These are phyloP conservation scores for Tuber magnatum DNA, from an alignment of 495 filamentous ascomycete species.

Conservation along the genomic window DNA sequence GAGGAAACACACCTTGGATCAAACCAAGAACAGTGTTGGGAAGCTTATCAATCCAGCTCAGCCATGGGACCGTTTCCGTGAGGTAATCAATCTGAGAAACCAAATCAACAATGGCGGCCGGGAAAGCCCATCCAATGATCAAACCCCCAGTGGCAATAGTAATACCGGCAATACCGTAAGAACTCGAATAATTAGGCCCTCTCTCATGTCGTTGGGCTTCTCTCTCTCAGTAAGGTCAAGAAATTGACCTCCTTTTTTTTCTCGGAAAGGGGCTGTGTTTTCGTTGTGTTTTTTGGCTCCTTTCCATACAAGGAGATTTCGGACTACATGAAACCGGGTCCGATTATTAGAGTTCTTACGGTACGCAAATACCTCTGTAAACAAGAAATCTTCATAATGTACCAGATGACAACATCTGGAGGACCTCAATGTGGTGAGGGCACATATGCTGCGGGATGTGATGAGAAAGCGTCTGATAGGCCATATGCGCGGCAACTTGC, in stretches of 20 bases:
- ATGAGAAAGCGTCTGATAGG: slow-evolving; percentile 84
- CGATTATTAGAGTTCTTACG: too few species aligned
- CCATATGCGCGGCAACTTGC: slow-evolving; percentile 96
- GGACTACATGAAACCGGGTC: too few species aligned
- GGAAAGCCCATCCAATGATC: slow-evolving; percentile 84
- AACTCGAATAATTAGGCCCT: too few species aligned
- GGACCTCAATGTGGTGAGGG: slow-evolving; percentile 84
- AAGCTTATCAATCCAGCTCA: slow-evolving; percentile 59
- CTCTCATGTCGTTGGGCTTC: too few species aligned
- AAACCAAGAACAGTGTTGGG: slow-evolving; percentile 61
- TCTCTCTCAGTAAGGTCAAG: too few species aligned
- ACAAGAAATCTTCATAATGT: slow-evolving; percentile 96
- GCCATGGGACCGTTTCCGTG: slow-evolving; percentile 56
- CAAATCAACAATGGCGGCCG: slow-evolving; percentile 77
- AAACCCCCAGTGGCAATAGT: slow-evolving; percentile 62
- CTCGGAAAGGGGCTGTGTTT: too few species aligned
- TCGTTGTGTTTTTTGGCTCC: too few species aligned
- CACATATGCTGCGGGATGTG: slow-evolving; percentile 92
- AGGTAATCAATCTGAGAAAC: slow-evolving; percentile 69
- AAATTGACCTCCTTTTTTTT: too few species aligned
- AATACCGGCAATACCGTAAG: slow-evolving; percentile 59
- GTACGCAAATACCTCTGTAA: slow-evolving; percentile 80
- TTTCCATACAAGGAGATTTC: too few species aligned
- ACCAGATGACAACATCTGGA: slow-evolving; percentile 90
- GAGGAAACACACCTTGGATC: slow-evolving; percentile 84